Conservation (phyloP, 2,329 filamentous ascomycete genomes). For the Pochonia chlamydosporia region DNA sequence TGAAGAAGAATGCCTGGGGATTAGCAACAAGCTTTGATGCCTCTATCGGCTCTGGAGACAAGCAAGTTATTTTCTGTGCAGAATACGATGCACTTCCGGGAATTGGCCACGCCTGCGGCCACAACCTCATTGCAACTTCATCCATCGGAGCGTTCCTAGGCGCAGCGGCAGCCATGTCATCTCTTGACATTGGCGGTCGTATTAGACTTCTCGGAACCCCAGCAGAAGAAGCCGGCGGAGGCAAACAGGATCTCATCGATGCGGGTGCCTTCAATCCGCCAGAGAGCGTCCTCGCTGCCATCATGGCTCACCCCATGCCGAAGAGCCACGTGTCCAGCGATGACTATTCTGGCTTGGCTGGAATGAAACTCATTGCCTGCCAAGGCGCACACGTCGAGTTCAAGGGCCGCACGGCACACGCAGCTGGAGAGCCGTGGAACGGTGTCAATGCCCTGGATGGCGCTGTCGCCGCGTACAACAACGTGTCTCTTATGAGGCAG, state of each 20-base stretch:
- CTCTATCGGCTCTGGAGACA: conserved; percentile 34
- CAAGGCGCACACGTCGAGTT: conserved; percentile 20
- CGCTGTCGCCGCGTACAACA: conserved; percentile 32
- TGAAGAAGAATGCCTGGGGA: conserved; percentile 44
- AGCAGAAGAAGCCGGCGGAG: conserved; percentile 37
- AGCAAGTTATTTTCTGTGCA: conserved; percentile 35
- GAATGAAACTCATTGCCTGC: conserved; percentile 21
- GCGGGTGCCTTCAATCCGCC: conserved; percentile 20
- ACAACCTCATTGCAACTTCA: conserved; percentile 38
- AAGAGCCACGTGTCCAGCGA: conserved; percentile 1
- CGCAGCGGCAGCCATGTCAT: conserved; percentile 25
- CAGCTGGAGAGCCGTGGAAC: conserved; percentile 41
- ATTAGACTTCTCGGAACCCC: conserved; percentile 36
- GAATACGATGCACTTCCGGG: conserved; percentile 30
- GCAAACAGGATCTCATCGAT: conserved; percentile 26
- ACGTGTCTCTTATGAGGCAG: conserved; percentile 41
- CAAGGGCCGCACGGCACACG: conserved; percentile 39
- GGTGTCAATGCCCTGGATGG: conserved; percentile 46
- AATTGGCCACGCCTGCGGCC: conserved; percentile 41
- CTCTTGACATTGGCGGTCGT: conserved; percentile 24
- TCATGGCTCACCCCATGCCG: conserved; percentile 15
- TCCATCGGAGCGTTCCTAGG: conserved; percentile 35
- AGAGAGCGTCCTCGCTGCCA: conserved; percentile 1
- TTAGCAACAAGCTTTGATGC: conserved; percentile 46
- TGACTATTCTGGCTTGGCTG: conserved; percentile 14